Conservation (phyloP, 306 rosid genomes). For the Cucurbita maxima region DNA sequence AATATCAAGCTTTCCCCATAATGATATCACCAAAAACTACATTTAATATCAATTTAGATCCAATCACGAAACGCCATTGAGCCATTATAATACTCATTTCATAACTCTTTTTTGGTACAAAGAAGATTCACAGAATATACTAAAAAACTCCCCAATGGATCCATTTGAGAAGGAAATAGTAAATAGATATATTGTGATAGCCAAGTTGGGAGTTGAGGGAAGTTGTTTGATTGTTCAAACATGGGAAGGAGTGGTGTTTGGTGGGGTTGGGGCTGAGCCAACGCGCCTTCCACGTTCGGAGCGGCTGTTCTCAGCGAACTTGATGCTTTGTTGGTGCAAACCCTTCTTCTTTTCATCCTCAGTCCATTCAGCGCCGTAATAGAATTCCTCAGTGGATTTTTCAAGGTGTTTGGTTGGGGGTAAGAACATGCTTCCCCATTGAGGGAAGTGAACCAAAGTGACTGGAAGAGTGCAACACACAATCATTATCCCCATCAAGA, state of each 20-base stretch:
- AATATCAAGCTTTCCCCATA: background rate
- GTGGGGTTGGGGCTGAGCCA: slow-evolving; percentile 52
- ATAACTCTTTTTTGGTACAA: background rate
- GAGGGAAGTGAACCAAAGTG: slow-evolving; percentile 63
- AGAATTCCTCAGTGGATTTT: slow-evolving; percentile 42
- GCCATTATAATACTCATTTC: background rate
- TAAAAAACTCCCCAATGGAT: background rate
- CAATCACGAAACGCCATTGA: background rate
- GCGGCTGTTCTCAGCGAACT: slow-evolving; percentile 70
- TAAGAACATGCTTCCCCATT: slow-evolving; percentile 81
- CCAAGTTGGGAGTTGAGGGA: background rate
- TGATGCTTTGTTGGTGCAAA: slow-evolving; percentile 49
- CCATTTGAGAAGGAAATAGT: too few relatives aligned
- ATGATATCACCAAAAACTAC: background rate
- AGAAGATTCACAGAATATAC: background rate
- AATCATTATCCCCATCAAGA: slow-evolving; percentile 65
- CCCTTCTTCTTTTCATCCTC: slow-evolving; percentile 54
- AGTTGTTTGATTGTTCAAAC: slow-evolving; percentile 13
- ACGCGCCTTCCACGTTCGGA: slow-evolving; percentile 79
- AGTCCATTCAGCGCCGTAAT: slow-evolving; percentile 64
- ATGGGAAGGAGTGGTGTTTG: slow-evolving; percentile 45
- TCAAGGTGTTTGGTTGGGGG: slow-evolving; percentile 42
- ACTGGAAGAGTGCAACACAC: slow-evolving; percentile 68
- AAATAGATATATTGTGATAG: too few relatives aligned
- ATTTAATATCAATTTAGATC: background rate